phyloP scores from a whole-genome alignment of 805 yeast species.

The Metschnikowia rubicola region DNA sequence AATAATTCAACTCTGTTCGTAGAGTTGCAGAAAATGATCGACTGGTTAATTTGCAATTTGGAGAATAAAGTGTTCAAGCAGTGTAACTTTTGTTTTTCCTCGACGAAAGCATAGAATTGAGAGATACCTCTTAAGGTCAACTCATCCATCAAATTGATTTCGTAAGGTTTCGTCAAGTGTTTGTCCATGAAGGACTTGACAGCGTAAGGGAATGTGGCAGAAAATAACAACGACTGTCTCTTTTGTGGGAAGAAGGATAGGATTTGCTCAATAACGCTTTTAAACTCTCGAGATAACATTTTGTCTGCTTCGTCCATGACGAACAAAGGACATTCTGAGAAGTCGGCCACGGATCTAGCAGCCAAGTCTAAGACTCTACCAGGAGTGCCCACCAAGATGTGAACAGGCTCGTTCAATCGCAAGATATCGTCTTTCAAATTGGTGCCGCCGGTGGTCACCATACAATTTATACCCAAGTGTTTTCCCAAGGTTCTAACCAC shows the following conservation, averaged over 20 bases:
- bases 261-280: slow-evolving; percentile 81
- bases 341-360: slow-evolving; percentile 79
- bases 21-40: slow-evolving; percentile 95
- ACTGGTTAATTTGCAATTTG: slow-evolving; percentile 91
- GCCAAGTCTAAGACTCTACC: slow-evolving; percentile 96
- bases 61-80: slow-evolving; percentile 93
- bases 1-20: slow-evolving; percentile 93
- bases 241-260: slow-evolving; percentile 68
- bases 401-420: slow-evolving; percentile 90
- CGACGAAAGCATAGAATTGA: slow-evolving; percentile 97
- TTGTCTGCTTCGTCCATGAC: slow-evolving; percentile 99
- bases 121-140: slow-evolving; percentile 93
- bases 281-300: slow-evolving; percentile 88
- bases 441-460: slow-evolving; percentile 99
- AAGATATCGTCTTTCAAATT: slow-evolving; percentile 88
- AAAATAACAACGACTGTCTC: slow-evolving; percentile 78
- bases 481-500: slow-evolving; percentile 95
- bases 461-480: slow-evolving; percentile 86
- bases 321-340: slow-evolving; percentile 80
- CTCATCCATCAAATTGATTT: slow-evolving; percentile 96
- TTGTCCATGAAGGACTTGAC: slow-evolving; percentile 90
- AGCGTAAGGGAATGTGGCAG: slow-evolving; percentile 94
- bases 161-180: slow-evolving; percentile 88
- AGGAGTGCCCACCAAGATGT: slow-evolving; percentile 94
- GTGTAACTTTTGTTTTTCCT: slow-evolving; percentile 92